Evolutionary conservation across 164 flowering plant genomes (phyloP), one percentile per base, ranked within the genome.

Genomic region (Umbilicus rupestris): DNA sequence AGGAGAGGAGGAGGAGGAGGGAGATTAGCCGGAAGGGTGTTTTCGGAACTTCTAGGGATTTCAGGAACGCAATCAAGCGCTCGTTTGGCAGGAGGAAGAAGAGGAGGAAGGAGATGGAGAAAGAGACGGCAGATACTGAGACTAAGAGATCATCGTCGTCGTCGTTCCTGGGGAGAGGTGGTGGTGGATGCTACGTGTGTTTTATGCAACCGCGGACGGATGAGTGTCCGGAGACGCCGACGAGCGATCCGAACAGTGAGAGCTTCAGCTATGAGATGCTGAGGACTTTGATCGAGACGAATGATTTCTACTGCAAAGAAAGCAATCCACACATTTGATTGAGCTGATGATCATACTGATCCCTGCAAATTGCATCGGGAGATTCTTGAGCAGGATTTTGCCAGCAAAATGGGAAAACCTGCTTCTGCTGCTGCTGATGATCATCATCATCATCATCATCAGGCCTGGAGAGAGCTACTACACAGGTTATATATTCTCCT

Each of bases 231-330:
- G 60, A 55, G 0, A 55, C 60, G 60, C 71, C 35, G 17, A 67
- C 76, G 7, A 80, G 77, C 42, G 92, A 85, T 57, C 86, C 87
- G n/a, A 79, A 83, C 65, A 72, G 68, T 58, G 74, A 77, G 0
- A 73, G 60, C 9, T 84, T 82, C 67, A 66, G 74, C 62, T 72
- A 62, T 68, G 88, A 75, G 47, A 68, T 66, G 69, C 52, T 81
- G 70, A 85, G 73, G 72, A 52, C 57, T 68, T 65, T 86, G 50
- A 79, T 88, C 45, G 91, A 88, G 77, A 84, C 69, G 33, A 86
- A 83, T 69, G 87, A 88, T 75, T 76, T 66, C 29, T 28, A 55
- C 2, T 26, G 33, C 33, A 55, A 55, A 14, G 60, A 55, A 55
- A 17, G 33, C 33, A 28, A 55, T 55, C n/a, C 60, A 55, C 33